A percentile compares a stretch with the other conserved stretches of the same genome.
phyloP scores from a whole-genome alignment of 345 rosid species.

The Brassica juncea region DNA sequence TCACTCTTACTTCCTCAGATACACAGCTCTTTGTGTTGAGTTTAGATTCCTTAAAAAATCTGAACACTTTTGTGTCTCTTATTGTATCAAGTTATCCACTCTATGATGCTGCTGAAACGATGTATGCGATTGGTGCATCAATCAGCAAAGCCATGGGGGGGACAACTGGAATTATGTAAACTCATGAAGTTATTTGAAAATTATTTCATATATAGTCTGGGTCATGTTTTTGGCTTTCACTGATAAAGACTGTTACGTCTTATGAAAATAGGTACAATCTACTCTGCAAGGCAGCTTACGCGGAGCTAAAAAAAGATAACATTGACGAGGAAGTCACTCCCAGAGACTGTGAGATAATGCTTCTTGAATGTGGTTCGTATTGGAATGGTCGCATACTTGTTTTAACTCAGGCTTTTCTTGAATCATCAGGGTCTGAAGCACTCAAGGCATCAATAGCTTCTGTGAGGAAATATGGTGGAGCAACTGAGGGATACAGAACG shows the following conservation, averaged over 20 bases:
- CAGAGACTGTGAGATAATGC: conserved; percentile 65
- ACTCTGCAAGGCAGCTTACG: conserved; percentile 86
- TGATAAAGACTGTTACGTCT: neutral
- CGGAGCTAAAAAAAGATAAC: conserved; percentile 58
- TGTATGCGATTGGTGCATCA: conserved; percentile 80
- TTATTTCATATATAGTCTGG: neutral
- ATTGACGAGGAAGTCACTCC: conserved; percentile 51
- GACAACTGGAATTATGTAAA: conserved; percentile 88
- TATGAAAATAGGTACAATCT: conserved; percentile 61
- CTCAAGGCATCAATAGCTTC: conserved; percentile 79
- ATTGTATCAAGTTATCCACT: conserved; percentile 75
- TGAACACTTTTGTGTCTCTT: neutral
- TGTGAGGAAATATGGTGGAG: conserved; percentile 91
- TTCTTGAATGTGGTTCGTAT: conserved; percentile 18
- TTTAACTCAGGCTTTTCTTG: conserved; percentile 2
- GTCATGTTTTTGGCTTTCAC: conserved; percentile 23
- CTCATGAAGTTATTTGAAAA: neutral
- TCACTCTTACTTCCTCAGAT: too few species aligned
- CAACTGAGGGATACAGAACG: conserved; percentile 83
- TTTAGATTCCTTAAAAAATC: neutral
- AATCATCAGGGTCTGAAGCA: conserved; percentile 75
- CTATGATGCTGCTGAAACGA: conserved; percentile 84
- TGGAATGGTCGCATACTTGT: neutral
- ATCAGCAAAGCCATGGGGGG: conserved; percentile 91
- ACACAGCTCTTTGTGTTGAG: too few species aligned